Evolutionary conservation across 2,329 filamentous ascomycete genomes (phyloP).

Genomic region (Didymella segeticola): DNA sequence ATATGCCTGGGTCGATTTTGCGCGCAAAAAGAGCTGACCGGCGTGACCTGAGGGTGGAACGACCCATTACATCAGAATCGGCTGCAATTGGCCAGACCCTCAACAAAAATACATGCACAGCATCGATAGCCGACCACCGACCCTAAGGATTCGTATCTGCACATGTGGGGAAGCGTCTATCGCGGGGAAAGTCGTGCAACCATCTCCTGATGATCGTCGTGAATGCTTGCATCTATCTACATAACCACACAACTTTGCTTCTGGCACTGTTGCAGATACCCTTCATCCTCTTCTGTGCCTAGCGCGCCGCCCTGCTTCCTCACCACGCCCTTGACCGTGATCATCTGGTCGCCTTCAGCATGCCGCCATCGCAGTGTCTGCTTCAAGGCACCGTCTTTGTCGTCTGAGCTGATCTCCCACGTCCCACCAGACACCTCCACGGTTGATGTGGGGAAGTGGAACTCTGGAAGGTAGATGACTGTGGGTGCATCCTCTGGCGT

Average conservation of each 20-base stretch:
- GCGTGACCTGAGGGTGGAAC: constrained; percentile 41
- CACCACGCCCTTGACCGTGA: constrained; percentile 77
- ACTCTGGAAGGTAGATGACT: constrained; percentile 84
- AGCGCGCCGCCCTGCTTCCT: constrained; percentile 57
- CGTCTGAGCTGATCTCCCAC: constrained; percentile 82
- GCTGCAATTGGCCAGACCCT: constrained; percentile 4
- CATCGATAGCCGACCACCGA: constrained; percentile 16
- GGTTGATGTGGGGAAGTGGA: constrained; percentile 82
- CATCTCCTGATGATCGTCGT: constrained; percentile 7
- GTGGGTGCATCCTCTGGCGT: constrained; percentile 74
- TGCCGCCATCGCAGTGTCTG: constrained; percentile 95
- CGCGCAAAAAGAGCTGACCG: constrained; percentile 32
- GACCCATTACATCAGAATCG: constrained; percentile 32
- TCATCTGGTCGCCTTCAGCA: constrained; percentile 78
- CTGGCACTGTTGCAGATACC: constrained; percentile 73
- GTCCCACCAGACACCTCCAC: constrained; percentile 85
- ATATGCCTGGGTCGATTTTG: constrained; percentile 8
- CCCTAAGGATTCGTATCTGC: constrained; percentile 1
- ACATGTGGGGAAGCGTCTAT: neutral
- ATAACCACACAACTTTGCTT: constrained; percentile 54
- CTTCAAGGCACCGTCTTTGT: constrained; percentile 70
- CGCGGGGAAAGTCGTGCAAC: constrained; percentile 11
- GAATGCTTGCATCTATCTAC: constrained; percentile 34
- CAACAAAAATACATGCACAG: constrained; percentile 11
- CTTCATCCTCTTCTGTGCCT: constrained; percentile 72